Percentiles rank a stretch among this genome's conserved stretches.
Evolutionary conservation across 169 alveolate species (phyloP).

Genomic region (Hepatocystis sp.): DNA sequence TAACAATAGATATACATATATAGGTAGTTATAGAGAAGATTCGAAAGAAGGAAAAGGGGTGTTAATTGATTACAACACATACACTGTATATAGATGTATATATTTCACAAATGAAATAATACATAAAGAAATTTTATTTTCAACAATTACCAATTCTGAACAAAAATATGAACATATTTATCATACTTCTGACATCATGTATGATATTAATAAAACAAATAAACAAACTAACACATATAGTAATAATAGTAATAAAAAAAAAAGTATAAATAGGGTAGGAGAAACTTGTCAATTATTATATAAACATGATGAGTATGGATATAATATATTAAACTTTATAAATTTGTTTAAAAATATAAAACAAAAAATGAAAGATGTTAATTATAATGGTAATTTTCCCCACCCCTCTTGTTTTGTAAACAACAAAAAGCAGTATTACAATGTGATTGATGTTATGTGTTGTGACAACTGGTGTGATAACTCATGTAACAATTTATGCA

Average conservation of each 20-base stretch:
- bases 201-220: too few relatives aligned
- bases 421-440: slow-evolving; percentile 1
- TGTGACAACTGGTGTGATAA: too few relatives aligned
- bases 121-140: slow-evolving; percentile 63
- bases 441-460: too few relatives aligned
- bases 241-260: too few relatives aligned
- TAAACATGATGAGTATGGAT: slow-evolving; percentile 25
- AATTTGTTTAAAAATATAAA: slow-evolving; percentile 30
- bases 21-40: slow-evolving; percentile 77
- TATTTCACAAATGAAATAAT: slow-evolving; percentile 45
- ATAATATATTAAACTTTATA: slow-evolving; percentile 17
- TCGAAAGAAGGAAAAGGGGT: slow-evolving; percentile 79
- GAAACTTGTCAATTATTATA: not conserved
- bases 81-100: slow-evolving; percentile 75
- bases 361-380: slow-evolving; percentile 26
- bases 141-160: slow-evolving; percentile 7
- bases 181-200: too few relatives aligned
- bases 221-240: too few relatives aligned
- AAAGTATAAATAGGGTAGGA: too few relatives aligned
- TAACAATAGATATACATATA: slow-evolving; percentile 67
- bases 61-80: slow-evolving; percentile 78
- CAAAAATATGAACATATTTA: slow-evolving; percentile 8
- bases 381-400: slow-evolving; percentile 6
- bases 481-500: too few relatives aligned
- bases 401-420: too few relatives aligned